Percentiles rank a stretch among this genome's conserved stretches.
Conservation (phyloP, 176 grass and related monocot species). For the Triticum dicoccoides region DNA sequence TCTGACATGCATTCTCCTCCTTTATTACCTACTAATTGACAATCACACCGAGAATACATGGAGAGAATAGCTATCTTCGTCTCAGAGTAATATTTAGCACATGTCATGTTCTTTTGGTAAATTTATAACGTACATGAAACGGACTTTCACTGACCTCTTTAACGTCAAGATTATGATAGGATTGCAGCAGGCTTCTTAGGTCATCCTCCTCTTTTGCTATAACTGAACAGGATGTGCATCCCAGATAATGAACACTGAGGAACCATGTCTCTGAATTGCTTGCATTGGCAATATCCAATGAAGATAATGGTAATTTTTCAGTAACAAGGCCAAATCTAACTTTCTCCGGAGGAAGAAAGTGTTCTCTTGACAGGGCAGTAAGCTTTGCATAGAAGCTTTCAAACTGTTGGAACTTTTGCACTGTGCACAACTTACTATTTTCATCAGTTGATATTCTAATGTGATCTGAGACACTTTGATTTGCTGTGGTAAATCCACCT, state of each 20-base stretch:
- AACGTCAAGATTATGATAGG: slow-evolving; percentile 49
- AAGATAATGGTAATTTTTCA: slow-evolving; percentile 51
- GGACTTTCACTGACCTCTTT: slow-evolving; percentile 55
- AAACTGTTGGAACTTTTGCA: slow-evolving; percentile 68
- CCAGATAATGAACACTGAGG: slow-evolving; percentile 62
- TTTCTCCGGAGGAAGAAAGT: slow-evolving; percentile 77
- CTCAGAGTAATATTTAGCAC: background rate
- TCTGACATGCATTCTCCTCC: slow-evolving; percentile 18
- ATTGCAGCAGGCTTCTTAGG: slow-evolving; percentile 64
- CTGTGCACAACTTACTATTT: slow-evolving; percentile 46
- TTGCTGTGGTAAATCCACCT: slow-evolving; percentile 71
- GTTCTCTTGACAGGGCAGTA: slow-evolving; percentile 71
- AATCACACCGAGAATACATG: slow-evolving; percentile 8
- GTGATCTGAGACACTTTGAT: slow-evolving; percentile 56
- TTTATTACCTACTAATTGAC: slow-evolving; percentile 7
- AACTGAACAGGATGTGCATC: slow-evolving; percentile 68
- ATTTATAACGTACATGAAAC: slow-evolving; percentile 18
- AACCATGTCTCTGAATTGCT: slow-evolving; percentile 55
- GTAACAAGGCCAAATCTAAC: slow-evolving; percentile 76
- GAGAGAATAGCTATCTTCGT: slow-evolving; percentile 14
- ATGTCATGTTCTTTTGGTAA: slow-evolving; percentile 15
- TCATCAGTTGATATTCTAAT: slow-evolving; percentile 35
- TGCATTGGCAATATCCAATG: slow-evolving; percentile 42
- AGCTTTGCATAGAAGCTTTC: slow-evolving; percentile 68
- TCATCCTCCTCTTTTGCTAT: slow-evolving; percentile 65